Percentiles rank a stretch among this genome's conserved stretches.
These are phyloP conservation scores for Gossypium davidsonii DNA, from an alignment of 441 rosid genomes.

Conservation along the genomic window DNA sequence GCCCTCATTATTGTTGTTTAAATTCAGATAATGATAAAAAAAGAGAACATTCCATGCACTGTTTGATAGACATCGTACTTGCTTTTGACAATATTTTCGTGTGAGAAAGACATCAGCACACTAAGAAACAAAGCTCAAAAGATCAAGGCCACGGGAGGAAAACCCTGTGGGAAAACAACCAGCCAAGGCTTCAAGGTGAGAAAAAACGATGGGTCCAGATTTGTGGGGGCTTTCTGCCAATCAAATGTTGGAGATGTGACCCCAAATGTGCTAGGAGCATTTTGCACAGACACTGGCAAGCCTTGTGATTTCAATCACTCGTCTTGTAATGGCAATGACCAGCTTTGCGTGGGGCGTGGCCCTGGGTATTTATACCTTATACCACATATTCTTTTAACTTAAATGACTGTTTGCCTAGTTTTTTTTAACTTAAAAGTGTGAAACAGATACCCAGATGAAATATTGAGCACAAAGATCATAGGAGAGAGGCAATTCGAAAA, in stretches of 20 bases:
- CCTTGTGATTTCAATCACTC: conserved; percentile 56
- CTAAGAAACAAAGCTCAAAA: conserved; percentile 22
- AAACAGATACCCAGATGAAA: conserved; percentile 45
- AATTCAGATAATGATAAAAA: neutral
- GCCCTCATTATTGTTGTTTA: neutral
- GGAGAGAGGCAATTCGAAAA: conserved; percentile 45
- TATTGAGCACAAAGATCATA: conserved; percentile 44
- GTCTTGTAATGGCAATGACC: conserved; percentile 46
- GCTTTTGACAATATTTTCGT: neutral
- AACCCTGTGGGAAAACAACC: conserved; percentile 32
- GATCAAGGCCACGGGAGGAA: conserved; percentile 45
- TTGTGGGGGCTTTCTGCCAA: conserved; percentile 54
- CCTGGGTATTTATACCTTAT: conserved; percentile 36
- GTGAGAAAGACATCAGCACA: conserved; percentile 16
- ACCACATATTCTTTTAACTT: neutral
- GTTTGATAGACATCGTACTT: neutral
- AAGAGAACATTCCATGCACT: neutral
- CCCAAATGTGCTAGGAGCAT: conserved; percentile 56
- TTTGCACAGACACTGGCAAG: conserved; percentile 39
- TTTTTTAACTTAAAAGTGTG: neutral
- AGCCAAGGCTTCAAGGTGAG: conserved; percentile 46
- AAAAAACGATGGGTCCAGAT: conserved; percentile 36
- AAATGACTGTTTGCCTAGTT: neutral
- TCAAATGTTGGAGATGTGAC: conserved; percentile 57
- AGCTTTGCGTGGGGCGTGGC: conserved; percentile 54